Percentiles rank a stretch among this genome's conserved stretches.
Conservation (phyloP, 116 monocot genomes). For the Phalaenopsis hybrid region DNA sequence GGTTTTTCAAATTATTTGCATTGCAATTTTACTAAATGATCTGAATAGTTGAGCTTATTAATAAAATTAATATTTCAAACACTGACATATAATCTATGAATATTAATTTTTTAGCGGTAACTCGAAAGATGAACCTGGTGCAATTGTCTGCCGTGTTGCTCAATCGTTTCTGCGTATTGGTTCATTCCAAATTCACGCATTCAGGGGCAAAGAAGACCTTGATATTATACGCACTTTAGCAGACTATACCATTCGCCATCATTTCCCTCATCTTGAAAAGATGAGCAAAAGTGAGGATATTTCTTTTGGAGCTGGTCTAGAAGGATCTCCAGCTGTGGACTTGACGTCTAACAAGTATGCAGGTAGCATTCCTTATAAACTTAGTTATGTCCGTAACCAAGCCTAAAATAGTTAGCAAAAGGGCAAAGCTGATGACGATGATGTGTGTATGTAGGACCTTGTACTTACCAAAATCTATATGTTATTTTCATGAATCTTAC, state of each 20-base stretch:
- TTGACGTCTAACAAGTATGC: constrained; percentile 94
- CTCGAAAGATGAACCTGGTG: constrained; percentile 93
- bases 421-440: neutral
- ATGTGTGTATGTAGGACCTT: neutral
- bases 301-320: constrained; percentile 51
- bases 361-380: constrained; percentile 33
- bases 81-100: neutral
- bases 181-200: constrained; percentile 89
- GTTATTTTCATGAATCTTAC: neutral
- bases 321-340: constrained; percentile 57
- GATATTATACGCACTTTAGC: constrained; percentile 68
- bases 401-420: neutral
- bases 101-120: constrained; percentile 66
- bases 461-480: neutral
- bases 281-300: constrained; percentile 58
- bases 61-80: neutral
- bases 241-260: constrained; percentile 84
- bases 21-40: neutral
- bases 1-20: neutral
- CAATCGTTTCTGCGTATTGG: constrained; percentile 94
- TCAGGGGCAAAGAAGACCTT: constrained; percentile 59
- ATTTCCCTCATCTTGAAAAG: constrained; percentile 85
- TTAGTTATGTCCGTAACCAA: neutral
- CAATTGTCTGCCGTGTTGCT: constrained; percentile 94
- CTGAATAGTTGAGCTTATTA: neutral